phyloP scores from a whole-genome alignment of 176 grass and related monocot species.

The Microstegium vimineum region DNA sequence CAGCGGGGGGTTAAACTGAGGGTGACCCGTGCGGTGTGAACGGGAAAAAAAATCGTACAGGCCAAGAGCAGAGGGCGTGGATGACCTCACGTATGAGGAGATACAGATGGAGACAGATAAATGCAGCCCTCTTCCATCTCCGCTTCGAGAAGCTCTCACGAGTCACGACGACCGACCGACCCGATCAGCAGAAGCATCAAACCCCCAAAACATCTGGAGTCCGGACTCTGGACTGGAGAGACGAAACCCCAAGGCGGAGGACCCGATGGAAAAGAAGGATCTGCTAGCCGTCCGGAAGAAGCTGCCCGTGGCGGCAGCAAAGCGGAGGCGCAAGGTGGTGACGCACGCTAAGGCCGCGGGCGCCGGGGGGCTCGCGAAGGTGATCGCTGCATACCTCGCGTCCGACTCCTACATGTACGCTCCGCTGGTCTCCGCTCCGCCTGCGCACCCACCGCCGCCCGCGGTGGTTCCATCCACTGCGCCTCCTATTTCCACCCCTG shows the following conservation, averaged over 20 bases:
- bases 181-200: not conserved
- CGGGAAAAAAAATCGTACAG: too few species aligned
- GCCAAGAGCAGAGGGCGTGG: too few species aligned
- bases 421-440: slow-evolving; percentile 16
- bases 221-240: too few species aligned
- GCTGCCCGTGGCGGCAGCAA: not conserved
- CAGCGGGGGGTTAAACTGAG: too few species aligned
- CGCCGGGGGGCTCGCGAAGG: slow-evolving; percentile 11
- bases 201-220: not conserved
- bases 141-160: not conserved
- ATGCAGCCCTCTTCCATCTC: not conserved
- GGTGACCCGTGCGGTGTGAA: too few species aligned
- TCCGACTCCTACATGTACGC: slow-evolving; percentile 53
- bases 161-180: not conserved
- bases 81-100: too few species aligned
- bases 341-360: not conserved
- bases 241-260: not conserved
- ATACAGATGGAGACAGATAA: too few species aligned
- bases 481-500: not conserved
- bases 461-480: not conserved
- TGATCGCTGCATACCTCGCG: slow-evolving; percentile 34
- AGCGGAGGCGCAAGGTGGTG: slow-evolving; percentile 8
- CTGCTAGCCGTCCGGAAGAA: slow-evolving; percentile 35
- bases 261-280: slow-evolving; percentile 42
- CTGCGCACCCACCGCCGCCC: not conserved